Base-by-base conservation (phyloP, 805 yeast genomes). In the Myxozyma geophila region DNA sequence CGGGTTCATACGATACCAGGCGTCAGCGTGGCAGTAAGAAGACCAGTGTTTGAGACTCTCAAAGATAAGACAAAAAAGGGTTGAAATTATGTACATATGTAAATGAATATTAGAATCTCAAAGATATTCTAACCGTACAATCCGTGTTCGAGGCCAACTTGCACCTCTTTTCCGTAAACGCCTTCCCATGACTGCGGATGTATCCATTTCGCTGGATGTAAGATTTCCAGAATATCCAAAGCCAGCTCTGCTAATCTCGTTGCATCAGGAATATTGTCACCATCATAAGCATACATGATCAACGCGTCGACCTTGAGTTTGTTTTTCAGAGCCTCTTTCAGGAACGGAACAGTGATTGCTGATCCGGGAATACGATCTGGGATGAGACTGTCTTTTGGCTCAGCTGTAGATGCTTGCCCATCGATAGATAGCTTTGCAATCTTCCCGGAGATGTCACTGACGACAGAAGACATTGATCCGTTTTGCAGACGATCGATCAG, bases 201-300 rank as follows among this genome's bases (percentile, higher is more conserved):
- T 9, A 73, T 67, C 82, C 86, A 83, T 7, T 46, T 37, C 3
- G 23, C 36, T 1, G 69, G 70, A 5, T 12, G 21, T 1, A 48
- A 19, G 7, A 73, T 36, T 8, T 64, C 73, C 35, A 78, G 69
- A 19, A 77, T 64, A 4, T 75, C 68, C 6, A 73, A 67, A 1
- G 80, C 73, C 39, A 75, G 74, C 12, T 67, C 66, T 1, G 89
- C 85, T 64, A 88, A 74, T 9, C 72, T 66, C 49, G 78, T 78
- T 7, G 96, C 95, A 74, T 92, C 97, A 21, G 75, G 72, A 36
- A 87, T 82, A 74, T 93, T 93, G 74, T 92, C 98, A 40, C 98
- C 98, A 74, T 92, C 98, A 74, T 90, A 91, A 1, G 88, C 96
- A 73, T 81, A 86, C 17, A 84, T 79, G 10, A 84, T 83, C n/a